phyloP scores from a whole-genome alignment of 768 basidiomycete genomes.

The Boletus vinaceobasis region DNA sequence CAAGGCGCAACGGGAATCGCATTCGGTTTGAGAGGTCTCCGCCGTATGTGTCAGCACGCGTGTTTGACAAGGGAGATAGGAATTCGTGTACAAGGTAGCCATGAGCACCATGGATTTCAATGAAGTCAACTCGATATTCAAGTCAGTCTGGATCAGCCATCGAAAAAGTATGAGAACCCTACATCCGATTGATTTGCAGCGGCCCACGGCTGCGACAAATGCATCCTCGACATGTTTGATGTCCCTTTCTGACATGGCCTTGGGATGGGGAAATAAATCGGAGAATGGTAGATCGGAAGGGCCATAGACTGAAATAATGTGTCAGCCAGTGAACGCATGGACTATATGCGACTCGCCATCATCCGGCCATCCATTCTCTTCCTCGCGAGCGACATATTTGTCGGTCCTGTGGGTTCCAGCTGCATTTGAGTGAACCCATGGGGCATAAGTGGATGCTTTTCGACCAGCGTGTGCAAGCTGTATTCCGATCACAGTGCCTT shows the following conservation, averaged over 20 bases:
- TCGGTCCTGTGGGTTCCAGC: slow-evolving; percentile 30
- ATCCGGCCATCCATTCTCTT: slow-evolving; percentile 70
- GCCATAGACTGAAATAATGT: slow-evolving; percentile 46
- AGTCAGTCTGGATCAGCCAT: slow-evolving; percentile 7
- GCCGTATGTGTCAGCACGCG: slow-evolving; percentile 67
- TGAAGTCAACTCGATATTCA: slow-evolving; percentile 53
- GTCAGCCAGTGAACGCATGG: not conserved
- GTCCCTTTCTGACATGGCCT: slow-evolving; percentile 52
- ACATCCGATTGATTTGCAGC: slow-evolving; percentile 64
- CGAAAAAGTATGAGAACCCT: slow-evolving; percentile 20
- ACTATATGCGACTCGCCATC: slow-evolving; percentile 38
- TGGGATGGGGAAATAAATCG: slow-evolving; percentile 51
- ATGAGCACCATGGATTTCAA: slow-evolving; percentile 72
- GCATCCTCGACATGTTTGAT: slow-evolving; percentile 58
- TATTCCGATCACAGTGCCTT: slow-evolving; percentile 69
- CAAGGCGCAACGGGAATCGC: slow-evolving; percentile 60
- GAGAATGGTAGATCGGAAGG: slow-evolving; percentile 59
- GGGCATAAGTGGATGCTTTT: slow-evolving; percentile 68
- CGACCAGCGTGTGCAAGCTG: slow-evolving; percentile 75
- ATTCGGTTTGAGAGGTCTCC: slow-evolving; percentile 72
- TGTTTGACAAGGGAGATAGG: slow-evolving; percentile 72
- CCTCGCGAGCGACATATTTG: slow-evolving; percentile 38
- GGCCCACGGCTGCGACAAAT: slow-evolving; percentile 51
- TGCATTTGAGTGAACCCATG: slow-evolving; percentile 53
- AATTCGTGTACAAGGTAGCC: slow-evolving; percentile 62